A percentile compares a stretch with the other conserved stretches of the same genome.
phyloP scores from a whole-genome alignment of 331 rosid genomes.

The Rhamnella rubrinervis region DNA sequence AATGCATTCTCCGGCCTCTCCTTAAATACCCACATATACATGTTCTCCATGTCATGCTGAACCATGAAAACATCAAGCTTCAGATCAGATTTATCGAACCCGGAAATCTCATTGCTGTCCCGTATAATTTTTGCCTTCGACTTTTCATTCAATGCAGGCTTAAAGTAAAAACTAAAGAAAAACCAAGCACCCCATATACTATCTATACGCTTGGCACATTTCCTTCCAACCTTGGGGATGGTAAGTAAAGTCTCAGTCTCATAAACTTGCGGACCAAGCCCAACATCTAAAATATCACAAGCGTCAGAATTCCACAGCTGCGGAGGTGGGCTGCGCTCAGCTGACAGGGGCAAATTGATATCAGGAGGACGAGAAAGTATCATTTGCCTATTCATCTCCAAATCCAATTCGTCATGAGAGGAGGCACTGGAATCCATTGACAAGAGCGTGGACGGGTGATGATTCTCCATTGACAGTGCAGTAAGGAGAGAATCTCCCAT shows the following conservation, averaged over 20 bases:
- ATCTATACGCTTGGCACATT: slow-evolving; percentile 76
- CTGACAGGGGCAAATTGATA: slow-evolving; percentile 84
- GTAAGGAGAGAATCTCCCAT: slow-evolving; percentile 74
- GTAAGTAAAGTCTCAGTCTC: slow-evolving; percentile 71
- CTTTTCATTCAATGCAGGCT: slow-evolving; percentile 72
- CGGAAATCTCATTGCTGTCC: slow-evolving; percentile 72
- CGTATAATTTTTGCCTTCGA: slow-evolving; percentile 73
- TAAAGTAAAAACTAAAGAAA: slow-evolving; percentile 90
- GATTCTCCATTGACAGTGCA: slow-evolving; percentile 87
- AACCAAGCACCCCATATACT: slow-evolving; percentile 99
- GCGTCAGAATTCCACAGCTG: slow-evolving; percentile 72
- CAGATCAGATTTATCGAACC: slow-evolving; percentile 85
- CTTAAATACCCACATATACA: slow-evolving; percentile 99
- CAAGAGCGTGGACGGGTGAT: slow-evolving; percentile 86
- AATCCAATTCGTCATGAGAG: slow-evolving; percentile 89
- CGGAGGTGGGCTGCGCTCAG: slow-evolving; percentile 86
- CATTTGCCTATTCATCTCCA: slow-evolving; percentile 88
- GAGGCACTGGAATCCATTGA: slow-evolving; percentile 99
- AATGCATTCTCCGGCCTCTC: slow-evolving; percentile 91
- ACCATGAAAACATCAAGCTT: slow-evolving; percentile 93
- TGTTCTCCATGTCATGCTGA: slow-evolving; percentile 97
- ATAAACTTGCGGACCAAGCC: slow-evolving; percentile 78
- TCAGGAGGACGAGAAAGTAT: slow-evolving; percentile 73
- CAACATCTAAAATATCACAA: slow-evolving; percentile 85
- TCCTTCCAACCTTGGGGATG: slow-evolving; percentile 79